Percentiles rank a stretch among this genome's conserved stretches.
These are phyloP conservation scores for Digitaria exilis DNA, from an alignment of 202 grass and related monocot genomes.

Conservation along the genomic window DNA sequence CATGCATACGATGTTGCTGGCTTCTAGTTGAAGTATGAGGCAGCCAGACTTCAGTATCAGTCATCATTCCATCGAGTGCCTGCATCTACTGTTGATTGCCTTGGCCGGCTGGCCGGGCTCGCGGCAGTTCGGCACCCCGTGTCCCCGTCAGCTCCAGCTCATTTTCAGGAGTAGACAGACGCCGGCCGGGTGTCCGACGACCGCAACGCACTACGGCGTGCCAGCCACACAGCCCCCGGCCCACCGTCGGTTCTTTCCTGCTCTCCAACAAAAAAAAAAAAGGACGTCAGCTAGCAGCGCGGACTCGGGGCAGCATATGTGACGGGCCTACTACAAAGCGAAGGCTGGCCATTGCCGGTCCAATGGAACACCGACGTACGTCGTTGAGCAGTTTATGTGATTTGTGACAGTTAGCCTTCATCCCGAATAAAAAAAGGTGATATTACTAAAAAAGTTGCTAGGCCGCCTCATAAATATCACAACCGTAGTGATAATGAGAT, in stretches of 20 bases:
- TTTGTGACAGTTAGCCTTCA: background rate
- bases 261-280: background rate
- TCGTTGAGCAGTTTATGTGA: background rate
- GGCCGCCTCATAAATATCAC: background rate
- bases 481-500: no score
- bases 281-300: background rate
- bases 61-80: background rate
- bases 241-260: background rate
- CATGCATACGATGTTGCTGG: background rate
- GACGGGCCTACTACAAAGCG: background rate
- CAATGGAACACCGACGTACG: slow-evolving; percentile 3
- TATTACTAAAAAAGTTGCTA: background rate
- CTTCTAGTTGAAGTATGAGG: background rate
- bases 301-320: background rate
- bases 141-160: background rate
- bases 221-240: no score
- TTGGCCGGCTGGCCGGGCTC: no score
- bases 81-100: no score
- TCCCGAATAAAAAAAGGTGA: background rate
- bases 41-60: background rate
- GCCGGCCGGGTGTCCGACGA: background rate
- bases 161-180: background rate
- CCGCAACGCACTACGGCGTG: background rate
- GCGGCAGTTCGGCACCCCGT: no score
- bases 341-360: slow-evolving; percentile 6